Conservation (phyloP, 768 basidiomycete genomes). For the Royoungia palumana region DNA sequence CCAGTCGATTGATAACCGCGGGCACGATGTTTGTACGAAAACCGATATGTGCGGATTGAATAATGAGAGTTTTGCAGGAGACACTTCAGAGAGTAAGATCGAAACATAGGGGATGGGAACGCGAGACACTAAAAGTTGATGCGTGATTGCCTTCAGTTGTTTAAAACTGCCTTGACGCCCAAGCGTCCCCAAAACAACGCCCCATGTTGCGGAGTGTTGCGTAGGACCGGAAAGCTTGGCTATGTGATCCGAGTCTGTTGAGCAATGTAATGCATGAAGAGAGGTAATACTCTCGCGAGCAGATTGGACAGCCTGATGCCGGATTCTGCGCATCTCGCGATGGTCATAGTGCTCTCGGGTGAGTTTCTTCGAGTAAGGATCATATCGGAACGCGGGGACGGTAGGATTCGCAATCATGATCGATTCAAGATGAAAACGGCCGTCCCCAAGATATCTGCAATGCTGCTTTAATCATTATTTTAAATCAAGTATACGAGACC, state of each 20-base stretch:
- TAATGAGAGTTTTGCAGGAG: slow-evolving; percentile 86
- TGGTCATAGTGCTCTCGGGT: slow-evolving; percentile 92
- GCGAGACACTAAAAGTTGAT: slow-evolving; percentile 56
- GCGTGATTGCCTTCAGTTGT: slow-evolving; percentile 82
- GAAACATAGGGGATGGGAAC: slow-evolving; percentile 74
- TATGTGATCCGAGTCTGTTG: slow-evolving; percentile 6
- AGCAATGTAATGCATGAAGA: slow-evolving; percentile 9
- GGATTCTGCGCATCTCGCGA: slow-evolving; percentile 72
- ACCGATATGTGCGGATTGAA: slow-evolving; percentile 79
- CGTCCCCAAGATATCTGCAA: slow-evolving; percentile 94
- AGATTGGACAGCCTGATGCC: slow-evolving; percentile 70
- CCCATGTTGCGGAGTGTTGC: slow-evolving; percentile 57
- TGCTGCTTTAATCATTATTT: slow-evolving; percentile 1
- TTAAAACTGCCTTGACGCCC: slow-evolving; percentile 92
- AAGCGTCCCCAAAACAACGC: slow-evolving; percentile 88
- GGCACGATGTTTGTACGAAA: slow-evolving; percentile 96
- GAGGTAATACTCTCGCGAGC: slow-evolving; percentile 64
- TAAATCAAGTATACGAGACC: slow-evolving; percentile 22
- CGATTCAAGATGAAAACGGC: slow-evolving; percentile 95
- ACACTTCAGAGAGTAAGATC: slow-evolving; percentile 94
- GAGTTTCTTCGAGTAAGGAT: slow-evolving; percentile 96
- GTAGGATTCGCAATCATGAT: slow-evolving; percentile 99
- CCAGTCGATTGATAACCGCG: slow-evolving; percentile 97
- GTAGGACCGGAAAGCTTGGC: slow-evolving; percentile 13
- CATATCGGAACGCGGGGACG: slow-evolving; percentile 95